A percentile compares a stretch with the other conserved stretches of the same genome.
These are phyloP conservation scores for Penicillium sp. DNA, from an alignment of 2,329 filamentous ascomycete genomes.

Conservation along the genomic window DNA sequence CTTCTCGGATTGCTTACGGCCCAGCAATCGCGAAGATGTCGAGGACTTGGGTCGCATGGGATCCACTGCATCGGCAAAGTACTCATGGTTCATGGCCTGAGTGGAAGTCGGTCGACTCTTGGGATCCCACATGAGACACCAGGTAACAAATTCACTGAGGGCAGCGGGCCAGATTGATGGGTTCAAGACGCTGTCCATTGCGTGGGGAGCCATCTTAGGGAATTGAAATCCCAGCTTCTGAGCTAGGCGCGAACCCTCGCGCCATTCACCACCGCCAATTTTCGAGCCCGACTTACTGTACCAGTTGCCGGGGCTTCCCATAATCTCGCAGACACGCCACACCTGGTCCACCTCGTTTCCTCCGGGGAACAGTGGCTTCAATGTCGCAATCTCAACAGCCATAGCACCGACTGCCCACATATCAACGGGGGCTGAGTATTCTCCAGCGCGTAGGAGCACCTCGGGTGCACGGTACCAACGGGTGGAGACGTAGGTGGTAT, in stretches of 20 bases:
- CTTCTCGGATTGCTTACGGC: constrained; percentile 87
- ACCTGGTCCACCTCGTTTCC: constrained; percentile 99
- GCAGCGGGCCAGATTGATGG: constrained; percentile 88
- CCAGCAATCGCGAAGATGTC: constrained; percentile 73
- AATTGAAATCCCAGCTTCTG: constrained; percentile 98
- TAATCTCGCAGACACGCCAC: constrained; percentile 98
- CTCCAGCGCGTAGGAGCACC: constrained; percentile 87
- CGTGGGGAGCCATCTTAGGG: constrained; percentile 96
- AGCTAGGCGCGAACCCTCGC: constrained; percentile 87
- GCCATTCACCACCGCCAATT: constrained; percentile 96
- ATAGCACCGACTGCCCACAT: constrained; percentile 99
- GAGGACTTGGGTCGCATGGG: constrained; percentile 91
- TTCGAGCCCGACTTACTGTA: constrained; percentile 86
- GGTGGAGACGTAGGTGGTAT: constrained; percentile 98
- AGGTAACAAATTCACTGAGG: constrained; percentile 91
- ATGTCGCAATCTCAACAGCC: constrained; percentile 94
- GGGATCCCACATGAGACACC: constrained; percentile 99
- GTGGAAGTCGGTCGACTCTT: constrained; percentile 87
- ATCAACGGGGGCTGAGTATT: constrained; percentile 96
- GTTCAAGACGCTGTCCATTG: constrained; percentile 92
- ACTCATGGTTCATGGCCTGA: constrained; percentile 94
- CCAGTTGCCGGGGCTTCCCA: constrained; percentile 98
- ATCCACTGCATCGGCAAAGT: constrained; percentile 90
- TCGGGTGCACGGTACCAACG: constrained; percentile 95
- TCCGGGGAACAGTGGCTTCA: constrained; percentile 96